Conservation (phyloP, 257 asterid genomes). For the Vinca minor region DNA sequence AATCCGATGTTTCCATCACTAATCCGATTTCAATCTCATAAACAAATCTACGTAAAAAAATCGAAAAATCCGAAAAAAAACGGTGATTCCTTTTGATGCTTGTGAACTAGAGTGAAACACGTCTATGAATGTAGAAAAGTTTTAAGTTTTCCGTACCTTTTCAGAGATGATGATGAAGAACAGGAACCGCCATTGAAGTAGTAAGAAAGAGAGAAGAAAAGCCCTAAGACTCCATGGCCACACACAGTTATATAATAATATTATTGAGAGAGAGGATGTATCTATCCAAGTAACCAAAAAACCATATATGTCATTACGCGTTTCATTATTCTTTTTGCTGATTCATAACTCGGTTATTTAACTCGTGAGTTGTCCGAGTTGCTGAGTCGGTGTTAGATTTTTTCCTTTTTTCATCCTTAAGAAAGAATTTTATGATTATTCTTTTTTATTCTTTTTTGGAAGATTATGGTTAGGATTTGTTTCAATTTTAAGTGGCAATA, state of each 20-base stretch:
- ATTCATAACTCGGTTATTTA: not conserved
- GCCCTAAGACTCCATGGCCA: no score
- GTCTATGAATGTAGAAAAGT: not conserved
- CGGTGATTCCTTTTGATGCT: not conserved
- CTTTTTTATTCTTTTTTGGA: no score
- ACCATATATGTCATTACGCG: no score
- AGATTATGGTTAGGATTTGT: no score
- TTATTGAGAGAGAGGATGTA: no score
- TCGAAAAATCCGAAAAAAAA: not conserved
- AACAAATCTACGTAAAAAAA: not conserved
- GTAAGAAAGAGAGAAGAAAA: no score
- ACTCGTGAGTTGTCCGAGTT: constrained; percentile 3
- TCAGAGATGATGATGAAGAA: not conserved
- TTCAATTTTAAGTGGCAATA: no score
- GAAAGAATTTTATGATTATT: no score
- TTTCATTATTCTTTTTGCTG: not conserved
- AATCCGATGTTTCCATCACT: not conserved
- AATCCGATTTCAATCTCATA: not conserved
- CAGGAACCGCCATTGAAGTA: constrained; percentile 21
- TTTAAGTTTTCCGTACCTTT: not conserved
- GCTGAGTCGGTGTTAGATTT: no score
- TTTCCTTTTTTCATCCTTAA: not conserved
- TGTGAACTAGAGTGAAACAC: not conserved
- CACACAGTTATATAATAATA: no score
- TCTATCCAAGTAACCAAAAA: constrained; percentile 8